phyloP scores from a whole-genome alignment of 495 filamentous ascomycete species.

The Daldinia decipiens region DNA sequence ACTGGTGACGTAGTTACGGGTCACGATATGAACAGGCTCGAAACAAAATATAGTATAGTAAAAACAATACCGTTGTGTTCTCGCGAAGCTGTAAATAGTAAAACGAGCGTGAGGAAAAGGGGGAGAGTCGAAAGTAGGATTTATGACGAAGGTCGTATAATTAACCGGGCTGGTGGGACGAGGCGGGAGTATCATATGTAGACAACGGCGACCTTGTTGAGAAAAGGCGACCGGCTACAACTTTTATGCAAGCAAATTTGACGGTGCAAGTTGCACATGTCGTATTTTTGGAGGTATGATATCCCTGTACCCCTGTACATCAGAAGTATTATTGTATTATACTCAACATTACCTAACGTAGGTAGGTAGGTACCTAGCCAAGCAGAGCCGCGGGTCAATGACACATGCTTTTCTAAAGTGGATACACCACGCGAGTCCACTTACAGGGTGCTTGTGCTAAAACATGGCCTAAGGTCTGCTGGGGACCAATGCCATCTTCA shows the following conservation, averaged over 20 bases:
- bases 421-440: constrained; percentile 29
- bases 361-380: too few species aligned
- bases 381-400: constrained; percentile 39
- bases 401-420: constrained; percentile 40
- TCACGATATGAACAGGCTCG: constrained; percentile 18
- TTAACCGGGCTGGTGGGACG: constrained; percentile 40
- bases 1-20: constrained; percentile 43
- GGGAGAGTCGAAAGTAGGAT: constrained; percentile 25
- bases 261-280: background rate
- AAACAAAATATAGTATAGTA: constrained; percentile 17
- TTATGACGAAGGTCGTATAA: constrained; percentile 35
- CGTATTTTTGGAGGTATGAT: background rate
- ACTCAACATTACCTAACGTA: too few species aligned
- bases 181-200: constrained; percentile 12
- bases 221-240: constrained; percentile 21
- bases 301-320: constrained; percentile 1
- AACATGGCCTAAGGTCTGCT: constrained; percentile 4
- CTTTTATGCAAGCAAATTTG: constrained; percentile 20
- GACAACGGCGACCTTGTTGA: constrained; percentile 33
- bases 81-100: constrained; percentile 17
- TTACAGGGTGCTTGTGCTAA: constrained; percentile 31
- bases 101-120: constrained; percentile 27
- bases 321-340: background rate
- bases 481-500: constrained; percentile 17
- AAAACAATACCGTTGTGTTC: constrained; percentile 9